These are phyloP conservation scores for Lasiodiplodia hormozganensis DNA, from an alignment of 2,329 filamentous ascomycete species.

Conservation along the genomic window DNA sequence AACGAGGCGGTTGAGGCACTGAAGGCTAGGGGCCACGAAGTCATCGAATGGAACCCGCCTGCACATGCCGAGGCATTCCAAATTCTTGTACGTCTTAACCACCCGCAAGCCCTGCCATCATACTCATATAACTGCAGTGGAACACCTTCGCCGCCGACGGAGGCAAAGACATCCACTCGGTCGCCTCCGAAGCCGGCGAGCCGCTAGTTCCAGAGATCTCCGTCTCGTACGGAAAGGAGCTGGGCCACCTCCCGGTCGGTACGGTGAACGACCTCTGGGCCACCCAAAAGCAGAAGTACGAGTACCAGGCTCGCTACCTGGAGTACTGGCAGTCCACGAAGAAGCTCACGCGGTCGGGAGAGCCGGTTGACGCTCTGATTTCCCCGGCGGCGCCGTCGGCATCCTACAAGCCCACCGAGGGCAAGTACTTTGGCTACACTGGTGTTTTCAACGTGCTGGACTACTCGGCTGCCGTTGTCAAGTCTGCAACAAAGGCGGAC, in stretches of 20 bases:
- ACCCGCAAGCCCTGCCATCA: neutral
- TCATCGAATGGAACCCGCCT: conserved; percentile 33
- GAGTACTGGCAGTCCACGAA: conserved; percentile 48
- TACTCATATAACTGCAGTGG: neutral
- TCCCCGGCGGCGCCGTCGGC: conserved; percentile 47
- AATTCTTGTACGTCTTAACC: neutral
- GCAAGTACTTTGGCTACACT: conserved; percentile 55
- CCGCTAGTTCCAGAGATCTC: conserved; percentile 39
- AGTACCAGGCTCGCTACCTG: conserved; percentile 36
- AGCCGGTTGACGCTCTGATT: conserved; percentile 48
- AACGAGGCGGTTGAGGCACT: conserved; percentile 38
- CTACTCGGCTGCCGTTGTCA: conserved; percentile 62
- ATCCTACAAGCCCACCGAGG: conserved; percentile 53
- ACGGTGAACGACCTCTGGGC: conserved; percentile 3
- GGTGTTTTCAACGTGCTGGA: conserved; percentile 62
- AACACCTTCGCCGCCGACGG: conserved; percentile 13
- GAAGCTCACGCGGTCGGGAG: conserved; percentile 37
- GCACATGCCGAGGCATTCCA: conserved; percentile 15
- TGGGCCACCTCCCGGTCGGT: conserved; percentile 35
- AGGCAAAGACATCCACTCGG: conserved; percentile 3
- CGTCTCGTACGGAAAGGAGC: neutral
- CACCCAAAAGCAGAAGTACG: neutral
- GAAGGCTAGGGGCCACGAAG: conserved; percentile 38
- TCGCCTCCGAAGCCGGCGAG: conserved; percentile 39
- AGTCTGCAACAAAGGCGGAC: conserved; percentile 63